phyloP scores from a whole-genome alignment of 768 basidiomycete genomes.

The Neoboletus subvelutipes region DNA sequence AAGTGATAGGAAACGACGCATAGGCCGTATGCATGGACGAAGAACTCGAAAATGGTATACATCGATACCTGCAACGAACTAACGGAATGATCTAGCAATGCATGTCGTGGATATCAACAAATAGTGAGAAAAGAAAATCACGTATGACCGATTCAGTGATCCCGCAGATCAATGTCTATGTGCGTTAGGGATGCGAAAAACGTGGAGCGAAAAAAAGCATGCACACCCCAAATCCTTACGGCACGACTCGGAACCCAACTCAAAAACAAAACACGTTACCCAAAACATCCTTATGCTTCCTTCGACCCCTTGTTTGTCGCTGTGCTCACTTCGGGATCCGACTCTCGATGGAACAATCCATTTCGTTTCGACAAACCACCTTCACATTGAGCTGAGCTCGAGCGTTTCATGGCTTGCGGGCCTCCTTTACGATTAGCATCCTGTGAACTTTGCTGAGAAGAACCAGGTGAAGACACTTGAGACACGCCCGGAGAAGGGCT shows the following conservation, averaged over 20 bases:
- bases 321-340: slow-evolving; percentile 28
- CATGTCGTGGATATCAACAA: slow-evolving; percentile 25
- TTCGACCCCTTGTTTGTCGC: slow-evolving; percentile 24
- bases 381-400: slow-evolving; percentile 29
- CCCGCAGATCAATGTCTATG: slow-evolving; percentile 13
- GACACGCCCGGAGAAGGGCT: slow-evolving; percentile 10
- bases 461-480: slow-evolving; percentile 8
- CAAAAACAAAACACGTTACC: slow-evolving; percentile 15
- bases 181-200: slow-evolving; percentile 7
- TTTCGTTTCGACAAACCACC: slow-evolving; percentile 28
- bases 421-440: slow-evolving; percentile 18
- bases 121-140: background rate
- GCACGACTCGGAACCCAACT: background rate
- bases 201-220: slow-evolving; percentile 1
- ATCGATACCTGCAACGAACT: slow-evolving; percentile 9
- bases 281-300: slow-evolving; percentile 19
- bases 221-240: slow-evolving; percentile 3
- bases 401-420: slow-evolving; percentile 27
- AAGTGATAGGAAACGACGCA: slow-evolving; percentile 2
- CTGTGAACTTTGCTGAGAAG: slow-evolving; percentile 6
- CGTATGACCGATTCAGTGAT: slow-evolving; percentile 5
- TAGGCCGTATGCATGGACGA: background rate
- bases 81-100: slow-evolving; percentile 26
- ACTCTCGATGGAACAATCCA: slow-evolving; percentile 31
- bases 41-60: slow-evolving; percentile 20